Base-by-base conservation (phyloP, 2,329 filamentous ascomycete genomes). In the Beauveria pseudobassiana region DNA sequence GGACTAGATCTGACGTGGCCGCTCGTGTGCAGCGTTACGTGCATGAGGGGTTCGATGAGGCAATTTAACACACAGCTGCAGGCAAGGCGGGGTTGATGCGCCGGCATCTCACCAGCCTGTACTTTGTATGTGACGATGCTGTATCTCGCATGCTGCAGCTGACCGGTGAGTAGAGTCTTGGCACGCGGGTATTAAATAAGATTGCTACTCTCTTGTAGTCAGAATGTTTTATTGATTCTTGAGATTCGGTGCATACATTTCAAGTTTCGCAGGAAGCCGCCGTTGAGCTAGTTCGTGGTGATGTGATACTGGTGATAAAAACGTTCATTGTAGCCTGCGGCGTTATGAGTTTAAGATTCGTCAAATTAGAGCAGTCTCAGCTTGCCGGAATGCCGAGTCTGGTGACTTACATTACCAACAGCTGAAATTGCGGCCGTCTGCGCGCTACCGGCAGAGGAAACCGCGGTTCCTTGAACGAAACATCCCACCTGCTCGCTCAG, bases 1-100 rank as follows among this genome's bases (percentile, higher is more conserved):
- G 26, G 38, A 38, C 12, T n/a, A 45, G 58, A 60, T 60, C 50
- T 43, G 59, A 61, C 30, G 50, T 48, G 45, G 59, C 45, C 30
- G 18, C 51, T 43, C 5, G 43, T 34, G 24, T 55, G 59, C 59
- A 50, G 30, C 30, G 30, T 18, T 24, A 7, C 51, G 34, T 43
- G 43, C 51, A 61, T 22, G 18, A 61, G 22, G 34, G 38, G 30
- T 54, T 49, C 30, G 50, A 53, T 48, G 58, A 38, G n/a, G 12
- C 18, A 26, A 53, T 40, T 53, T 28, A 14, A 7, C n/a, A 38
- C 58, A 40, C 30, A 22, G 24, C 12, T 45, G 26, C 22, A 42
- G 28, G 24, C 18, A 52, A 34, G 12, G 18, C 24, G 24, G 57
- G 40, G 45, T 22, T 12, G 51, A n/a, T 16, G 30, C 22, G 34